Evolutionary conservation across 2,329 filamentous ascomycete species (phyloP), one percentile per base, ranked within the genome.

Genomic region (Diaporthe vexans): DNA sequence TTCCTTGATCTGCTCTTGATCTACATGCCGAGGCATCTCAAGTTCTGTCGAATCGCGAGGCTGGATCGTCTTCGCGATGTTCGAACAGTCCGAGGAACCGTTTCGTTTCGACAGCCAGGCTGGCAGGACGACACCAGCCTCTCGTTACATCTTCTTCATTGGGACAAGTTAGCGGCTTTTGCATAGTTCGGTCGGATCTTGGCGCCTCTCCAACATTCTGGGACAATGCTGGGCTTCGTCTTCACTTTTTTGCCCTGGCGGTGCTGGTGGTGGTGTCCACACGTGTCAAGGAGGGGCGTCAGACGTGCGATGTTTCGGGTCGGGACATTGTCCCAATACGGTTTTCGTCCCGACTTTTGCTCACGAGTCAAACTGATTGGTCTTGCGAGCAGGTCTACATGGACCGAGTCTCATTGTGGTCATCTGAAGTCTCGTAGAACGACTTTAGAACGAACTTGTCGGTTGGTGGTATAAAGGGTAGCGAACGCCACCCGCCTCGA

Each of bases 261-360:
- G 46, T 24, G 48, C 46, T 54, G 21, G 48, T 37, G 48, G 63
- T 35, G 63, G 63, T 54, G 48, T n/a, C 13, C 63, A 52, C 63
- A 68, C 48, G 63, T 68, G 63, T 68, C 63, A 68, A 68, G 63
- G 1, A 19, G 63, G 63, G 46, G 29, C 35, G 52, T 68, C 63
- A 68, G 63, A 54, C 48, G 48, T 68, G 63, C 48, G 48, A 68
- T 68, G 63, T 68, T 68, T 68, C 63, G 63, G 63, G 63, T 68
- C 63, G 63, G 63, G 63, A 68, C 63, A 68, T 68, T 68, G 46
- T 52, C 63, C 63, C 33, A 54, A 68, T 40, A 29, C 63, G 63
- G 63, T 68, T 68, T 68, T 68, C 63, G 63, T 68, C 63, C 63
- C 63, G 48, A 68, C 63, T 54, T 68, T 15, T 52, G n/a, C 63